A percentile compares a stretch with the other conserved stretches of the same genome.
phyloP scores from a whole-genome alignment of 139 green algal genomes.

The Eudorina sp. region DNA sequence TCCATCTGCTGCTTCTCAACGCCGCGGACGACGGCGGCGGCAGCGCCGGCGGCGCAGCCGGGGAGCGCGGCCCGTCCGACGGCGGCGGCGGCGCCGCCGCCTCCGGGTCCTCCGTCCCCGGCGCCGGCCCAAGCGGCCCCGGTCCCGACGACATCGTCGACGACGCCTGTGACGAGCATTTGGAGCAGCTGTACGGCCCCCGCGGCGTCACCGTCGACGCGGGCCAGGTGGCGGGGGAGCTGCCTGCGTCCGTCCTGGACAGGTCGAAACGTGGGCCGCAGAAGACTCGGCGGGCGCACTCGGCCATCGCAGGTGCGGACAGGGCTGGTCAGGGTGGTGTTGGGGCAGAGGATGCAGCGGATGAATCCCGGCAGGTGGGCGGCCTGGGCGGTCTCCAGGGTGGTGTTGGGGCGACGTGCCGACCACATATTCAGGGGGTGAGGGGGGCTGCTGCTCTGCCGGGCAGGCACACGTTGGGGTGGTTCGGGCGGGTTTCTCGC shows the following conservation, averaged over 20 bases:
- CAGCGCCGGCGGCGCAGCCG: not conserved
- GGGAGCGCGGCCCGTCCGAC: too few relatives aligned
- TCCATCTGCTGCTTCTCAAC: not conserved
- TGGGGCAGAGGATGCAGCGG: too few relatives aligned
- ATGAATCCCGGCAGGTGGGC: too few relatives aligned
- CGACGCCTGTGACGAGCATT: constrained; percentile 16
- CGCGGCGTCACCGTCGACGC: not conserved
- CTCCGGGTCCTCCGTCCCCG: not conserved
- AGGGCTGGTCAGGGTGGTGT: too few relatives aligned
- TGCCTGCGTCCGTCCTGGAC: not conserved
- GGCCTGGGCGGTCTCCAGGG: too few relatives aligned
- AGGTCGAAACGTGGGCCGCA: not conserved
- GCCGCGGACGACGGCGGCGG: not conserved
- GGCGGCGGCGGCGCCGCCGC: not conserved
- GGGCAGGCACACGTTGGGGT: too few relatives aligned
- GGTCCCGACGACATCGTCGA: not conserved
- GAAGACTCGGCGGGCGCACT: not conserved
- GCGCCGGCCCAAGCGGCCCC: not conserved
- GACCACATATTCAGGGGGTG: too few relatives aligned
- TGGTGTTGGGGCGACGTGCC: too few relatives aligned
- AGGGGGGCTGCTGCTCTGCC: too few relatives aligned
- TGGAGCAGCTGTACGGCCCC: constrained; percentile 30
- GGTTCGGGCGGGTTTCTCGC: too few relatives aligned
- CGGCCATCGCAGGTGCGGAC: not conserved
- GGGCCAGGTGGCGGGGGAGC: constrained; percentile 22